Percentiles rank a stretch among this genome's conserved stretches.
Conservation (phyloP, 306 rosid genomes). For the Dryas alaskensis region DNA sequence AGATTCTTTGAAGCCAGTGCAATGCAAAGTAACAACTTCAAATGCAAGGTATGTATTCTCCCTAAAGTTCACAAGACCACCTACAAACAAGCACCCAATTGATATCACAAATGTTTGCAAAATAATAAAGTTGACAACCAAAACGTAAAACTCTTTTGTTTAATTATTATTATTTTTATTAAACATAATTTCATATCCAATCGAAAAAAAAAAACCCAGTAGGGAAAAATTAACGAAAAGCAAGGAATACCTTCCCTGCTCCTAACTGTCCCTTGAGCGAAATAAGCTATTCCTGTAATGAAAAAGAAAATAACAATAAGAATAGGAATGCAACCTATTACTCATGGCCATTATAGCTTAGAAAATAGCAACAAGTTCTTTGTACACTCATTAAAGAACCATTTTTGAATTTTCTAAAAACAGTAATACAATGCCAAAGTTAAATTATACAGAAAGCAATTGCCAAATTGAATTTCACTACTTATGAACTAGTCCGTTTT, state of each 20-base stretch:
- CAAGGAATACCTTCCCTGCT: conserved; percentile 11
- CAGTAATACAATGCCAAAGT: not conserved
- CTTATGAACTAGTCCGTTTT: not conserved
- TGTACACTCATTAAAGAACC: not conserved
- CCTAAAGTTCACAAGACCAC: not conserved
- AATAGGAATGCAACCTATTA: not conserved
- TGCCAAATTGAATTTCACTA: not conserved
- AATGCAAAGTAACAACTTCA: not conserved
- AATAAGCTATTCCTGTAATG: not conserved
- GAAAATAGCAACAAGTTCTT: not conserved
- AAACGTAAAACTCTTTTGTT: not conserved
- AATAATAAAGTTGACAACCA: not conserved
- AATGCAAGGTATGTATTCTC: not conserved
- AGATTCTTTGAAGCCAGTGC: not conserved
- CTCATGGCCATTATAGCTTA: not conserved
- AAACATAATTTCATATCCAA: not conserved
- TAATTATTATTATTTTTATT: too few species aligned
- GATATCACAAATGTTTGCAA: not conserved
- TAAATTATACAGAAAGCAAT: not conserved
- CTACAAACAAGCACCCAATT: not conserved
- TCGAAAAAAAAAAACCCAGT: not conserved
- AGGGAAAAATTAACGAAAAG: not conserved
- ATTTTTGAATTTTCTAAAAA: not conserved
- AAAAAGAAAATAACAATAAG: not conserved
- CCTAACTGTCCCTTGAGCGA: not conserved